Conservation (phyloP, 2,329 filamentous ascomycete genomes). For the Tolypocladium inflatum region DNA sequence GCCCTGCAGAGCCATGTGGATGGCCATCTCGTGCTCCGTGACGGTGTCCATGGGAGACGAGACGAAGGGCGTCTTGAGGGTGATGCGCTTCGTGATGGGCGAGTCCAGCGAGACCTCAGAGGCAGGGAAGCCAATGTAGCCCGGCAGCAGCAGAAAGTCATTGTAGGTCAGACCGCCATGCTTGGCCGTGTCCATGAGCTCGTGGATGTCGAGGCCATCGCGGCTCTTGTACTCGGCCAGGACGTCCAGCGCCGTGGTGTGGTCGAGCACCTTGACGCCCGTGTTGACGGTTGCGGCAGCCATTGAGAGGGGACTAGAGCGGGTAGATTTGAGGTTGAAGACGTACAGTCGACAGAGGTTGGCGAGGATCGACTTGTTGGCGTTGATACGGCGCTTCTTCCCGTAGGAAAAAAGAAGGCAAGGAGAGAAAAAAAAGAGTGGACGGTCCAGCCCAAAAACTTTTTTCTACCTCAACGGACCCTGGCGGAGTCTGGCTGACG, state of each 20-base stretch:
- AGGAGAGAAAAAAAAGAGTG: conserved; percentile 27
- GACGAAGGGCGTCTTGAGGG: conserved; percentile 90
- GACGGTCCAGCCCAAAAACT: conserved; percentile 24
- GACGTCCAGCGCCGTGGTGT: conserved; percentile 65
- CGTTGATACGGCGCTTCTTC: conserved; percentile 40
- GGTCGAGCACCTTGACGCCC: conserved; percentile 56
- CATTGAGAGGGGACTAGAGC: conserved; percentile 41
- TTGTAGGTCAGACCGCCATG: conserved; percentile 97
- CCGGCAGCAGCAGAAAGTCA: conserved; percentile 92
- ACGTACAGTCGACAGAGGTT: conserved; percentile 19
- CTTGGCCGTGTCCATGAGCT: conserved; percentile 82
- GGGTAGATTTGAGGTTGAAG: conserved; percentile 30
- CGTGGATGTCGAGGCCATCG: conserved; percentile 82
- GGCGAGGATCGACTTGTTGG: conserved; percentile 21
- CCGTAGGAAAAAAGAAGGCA: conserved; percentile 40
- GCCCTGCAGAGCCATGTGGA: conserved; percentile 86
- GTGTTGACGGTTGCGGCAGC: conserved; percentile 46
- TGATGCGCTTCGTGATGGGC: conserved; percentile 88
- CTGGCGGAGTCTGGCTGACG: conserved; percentile 1
- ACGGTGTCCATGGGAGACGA: conserved; percentile 99
- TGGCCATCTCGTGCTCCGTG: conserved; percentile 98
- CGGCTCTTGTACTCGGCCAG: conserved; percentile 69
- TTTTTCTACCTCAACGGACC: conserved; percentile 24
- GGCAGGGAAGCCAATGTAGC: conserved; percentile 96
- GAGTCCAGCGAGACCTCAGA: conserved; percentile 82